Conservation (phyloP, 2,329 filamentous ascomycete genomes). For the Ophiostoma sp. region DNA sequence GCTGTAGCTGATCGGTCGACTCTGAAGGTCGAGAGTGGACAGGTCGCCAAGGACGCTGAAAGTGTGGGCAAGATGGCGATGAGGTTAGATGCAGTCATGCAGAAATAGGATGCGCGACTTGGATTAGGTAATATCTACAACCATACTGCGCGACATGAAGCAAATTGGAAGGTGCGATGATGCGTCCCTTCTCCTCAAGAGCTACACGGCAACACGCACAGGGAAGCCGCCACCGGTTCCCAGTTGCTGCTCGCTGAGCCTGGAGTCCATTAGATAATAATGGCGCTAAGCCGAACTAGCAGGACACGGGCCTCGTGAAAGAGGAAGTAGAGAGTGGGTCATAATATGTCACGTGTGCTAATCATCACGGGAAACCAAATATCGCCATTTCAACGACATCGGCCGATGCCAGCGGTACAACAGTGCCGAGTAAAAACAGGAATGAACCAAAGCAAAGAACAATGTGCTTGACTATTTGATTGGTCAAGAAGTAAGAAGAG, state of each 20-base stretch:
- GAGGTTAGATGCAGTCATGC: background rate
- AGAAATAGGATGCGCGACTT: background rate
- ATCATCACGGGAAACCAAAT: too few species aligned
- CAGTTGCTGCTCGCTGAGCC: slow-evolving; percentile 1
- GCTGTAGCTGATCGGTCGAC: background rate
- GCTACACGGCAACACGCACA: background rate
- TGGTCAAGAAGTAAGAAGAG: too few species aligned
- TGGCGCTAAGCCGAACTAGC: background rate
- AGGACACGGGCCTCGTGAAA: background rate
- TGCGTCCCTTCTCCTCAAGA: background rate
- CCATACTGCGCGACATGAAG: background rate
- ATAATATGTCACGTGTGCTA: too few species aligned
- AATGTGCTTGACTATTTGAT: too few species aligned
- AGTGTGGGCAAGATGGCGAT: background rate
- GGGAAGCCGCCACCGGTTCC: slow-evolving; percentile 6
- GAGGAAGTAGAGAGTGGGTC: too few species aligned
- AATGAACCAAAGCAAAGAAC: too few species aligned
- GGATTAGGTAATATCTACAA: slow-evolving; percentile 1
- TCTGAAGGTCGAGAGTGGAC: background rate
- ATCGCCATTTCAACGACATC: too few species aligned
- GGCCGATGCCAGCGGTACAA: too few species aligned
- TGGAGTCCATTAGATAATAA: background rate
- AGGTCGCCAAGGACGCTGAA: background rate
- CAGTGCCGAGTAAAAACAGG: too few species aligned
- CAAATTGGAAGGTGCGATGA: background rate